Evolutionary conservation across 1,139 yeast genomes (phyloP).

Genomic region (Debaryomycetaceae sp.): DNA sequence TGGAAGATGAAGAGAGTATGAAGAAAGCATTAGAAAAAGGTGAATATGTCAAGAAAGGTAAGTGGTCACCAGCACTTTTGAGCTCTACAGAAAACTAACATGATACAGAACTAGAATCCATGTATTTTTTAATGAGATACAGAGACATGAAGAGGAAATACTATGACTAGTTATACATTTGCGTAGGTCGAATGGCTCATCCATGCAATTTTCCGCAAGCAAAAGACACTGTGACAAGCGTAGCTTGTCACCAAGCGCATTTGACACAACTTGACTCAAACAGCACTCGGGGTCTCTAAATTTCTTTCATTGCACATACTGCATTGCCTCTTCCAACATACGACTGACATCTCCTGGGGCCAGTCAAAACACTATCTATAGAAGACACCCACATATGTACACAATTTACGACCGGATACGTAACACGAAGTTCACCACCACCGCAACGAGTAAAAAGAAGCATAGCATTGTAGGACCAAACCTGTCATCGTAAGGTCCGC

Average conservation of each 20-base stretch:
- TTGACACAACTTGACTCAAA: too few relatives aligned
- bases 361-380: neutral
- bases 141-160: constrained; percentile 33
- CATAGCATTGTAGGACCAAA: constrained; percentile 99
- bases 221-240: too few relatives aligned
- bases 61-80: constrained; percentile 7
- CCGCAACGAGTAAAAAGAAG: constrained; percentile 87
- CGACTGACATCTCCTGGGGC: neutral
- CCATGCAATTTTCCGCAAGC: too few relatives aligned
- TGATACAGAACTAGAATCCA: constrained; percentile 25
- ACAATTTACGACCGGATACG: constrained; percentile 59
- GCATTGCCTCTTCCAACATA: too few relatives aligned
- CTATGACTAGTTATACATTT: too few relatives aligned
- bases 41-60: constrained; percentile 27
- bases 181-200: too few relatives aligned
- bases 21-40: constrained; percentile 28
- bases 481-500: constrained; percentile 97
- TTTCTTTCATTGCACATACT: too few relatives aligned
- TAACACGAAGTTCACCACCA: constrained; percentile 83
- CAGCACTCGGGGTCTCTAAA: too few relatives aligned
- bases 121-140: constrained; percentile 29
- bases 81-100: neutral
- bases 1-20: constrained; percentile 16
- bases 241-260: too few relatives aligned
- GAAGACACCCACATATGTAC: neutral